A percentile compares a stretch with the other conserved stretches of the same genome.
Evolutionary conservation across 164 flowering plant genomes (phyloP).

Genomic region (Protea cynaroides): DNA sequence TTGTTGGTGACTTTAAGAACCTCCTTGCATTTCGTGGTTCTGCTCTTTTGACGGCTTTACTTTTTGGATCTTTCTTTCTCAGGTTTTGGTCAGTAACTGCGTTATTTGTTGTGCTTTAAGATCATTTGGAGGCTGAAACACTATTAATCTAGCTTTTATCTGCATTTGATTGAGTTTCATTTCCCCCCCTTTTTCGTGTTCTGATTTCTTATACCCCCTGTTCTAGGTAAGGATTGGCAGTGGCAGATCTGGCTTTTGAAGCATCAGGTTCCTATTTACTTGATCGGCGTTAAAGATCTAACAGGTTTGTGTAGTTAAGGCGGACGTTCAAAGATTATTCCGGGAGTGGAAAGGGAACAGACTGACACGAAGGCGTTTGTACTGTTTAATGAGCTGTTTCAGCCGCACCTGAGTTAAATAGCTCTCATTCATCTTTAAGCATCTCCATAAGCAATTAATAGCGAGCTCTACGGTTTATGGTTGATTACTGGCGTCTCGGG

Average conservation of each 20-base stretch:
- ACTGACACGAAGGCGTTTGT: background rate
- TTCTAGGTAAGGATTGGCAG: background rate
- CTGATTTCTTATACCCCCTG: background rate
- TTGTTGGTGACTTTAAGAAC: background rate
- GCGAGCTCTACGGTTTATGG: background rate
- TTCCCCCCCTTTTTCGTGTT: too few species aligned
- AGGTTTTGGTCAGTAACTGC: background rate
- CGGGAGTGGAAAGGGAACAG: background rate
- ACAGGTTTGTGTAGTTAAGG: constrained; percentile 3
- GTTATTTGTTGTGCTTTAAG: background rate
- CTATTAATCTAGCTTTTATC: background rate
- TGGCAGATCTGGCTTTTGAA: background rate
- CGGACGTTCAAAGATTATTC: background rate
- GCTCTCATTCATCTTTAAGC: background rate
- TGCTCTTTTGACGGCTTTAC: background rate
- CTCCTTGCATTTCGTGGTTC: background rate
- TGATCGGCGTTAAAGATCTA: background rate
- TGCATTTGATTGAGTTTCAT: too few species aligned
- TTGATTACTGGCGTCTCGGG: background rate
- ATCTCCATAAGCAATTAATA: background rate
- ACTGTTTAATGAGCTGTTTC: constrained; percentile 2
- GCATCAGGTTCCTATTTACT: background rate
- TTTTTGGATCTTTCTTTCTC: background rate
- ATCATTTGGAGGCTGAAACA: background rate
- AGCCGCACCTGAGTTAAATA: background rate